Evolutionary conservation across 208 protist species (phyloP), one percentile per base, ranked within the genome.

Genomic region (Trypanosoma platydactyli): DNA sequence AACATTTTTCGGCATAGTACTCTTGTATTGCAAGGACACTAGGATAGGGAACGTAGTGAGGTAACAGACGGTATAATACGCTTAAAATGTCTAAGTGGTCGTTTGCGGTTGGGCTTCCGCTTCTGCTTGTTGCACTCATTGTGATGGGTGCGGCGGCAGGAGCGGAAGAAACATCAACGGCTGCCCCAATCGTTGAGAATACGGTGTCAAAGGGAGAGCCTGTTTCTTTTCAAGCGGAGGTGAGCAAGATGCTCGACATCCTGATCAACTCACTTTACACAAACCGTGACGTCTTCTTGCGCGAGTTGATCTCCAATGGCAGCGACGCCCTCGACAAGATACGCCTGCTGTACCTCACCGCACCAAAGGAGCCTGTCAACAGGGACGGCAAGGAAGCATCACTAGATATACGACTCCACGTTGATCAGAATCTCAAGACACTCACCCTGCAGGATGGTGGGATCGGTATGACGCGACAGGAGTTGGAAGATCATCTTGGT

Each of bases 231-330:
- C 84, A 99, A 76, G 95, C 97, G 5, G 97, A 99, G 76, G 97
- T 99, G 11, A 95, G 86, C 38, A 95, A 98, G 80, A 91, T 99
- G 80, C 91, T 99, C 53, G 92, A 98, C 66, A 99, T 99, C 56
- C 92, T 99, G 41, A 98, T 99, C 64, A 97, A 99, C 81, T 99
- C 96, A 22, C 91, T 99, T 40, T 99, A 99, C 93, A 98, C 97
- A 11, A 99, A 99, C 81, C 98, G 97, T 51, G 97, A 99, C 49
- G 98, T 99, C 69, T 99, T 99, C 77, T 79, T 99, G 12, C 96
- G 99, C 54, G 99, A 99, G 91, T 80, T 99, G 46, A 99, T 99
- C 70, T 99, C 98, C 22, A 99, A 99, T 86, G 98, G 96, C 12
- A 98, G 95, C 52, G 98, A 99, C 72, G 99, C 99, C 5, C 85